phyloP scores from a whole-genome alignment of 2,329 filamentous ascomycete species.

The Curvularia verruculosa region DNA sequence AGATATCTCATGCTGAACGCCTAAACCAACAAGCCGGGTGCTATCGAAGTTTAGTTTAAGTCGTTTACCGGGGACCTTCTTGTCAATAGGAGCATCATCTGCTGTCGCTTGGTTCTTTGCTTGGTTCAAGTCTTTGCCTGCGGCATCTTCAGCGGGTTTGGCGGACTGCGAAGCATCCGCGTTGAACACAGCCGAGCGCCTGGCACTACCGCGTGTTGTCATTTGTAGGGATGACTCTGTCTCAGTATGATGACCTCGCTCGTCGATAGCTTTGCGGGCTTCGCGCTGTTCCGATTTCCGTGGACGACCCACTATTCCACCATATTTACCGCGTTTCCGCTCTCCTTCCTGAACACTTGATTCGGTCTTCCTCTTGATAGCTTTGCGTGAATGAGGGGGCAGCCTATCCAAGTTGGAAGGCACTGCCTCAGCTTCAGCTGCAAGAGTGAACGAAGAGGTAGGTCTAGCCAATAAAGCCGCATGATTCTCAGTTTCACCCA shows the following conservation, averaged over 20 bases:
- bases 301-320: conserved; percentile 24
- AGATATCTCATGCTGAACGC: not conserved
- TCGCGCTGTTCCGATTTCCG: conserved; percentile 17
- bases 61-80: not conserved
- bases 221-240: conserved; percentile 3
- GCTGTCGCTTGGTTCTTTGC: not conserved
- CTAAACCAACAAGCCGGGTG: not conserved
- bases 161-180: not conserved
- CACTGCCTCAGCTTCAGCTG: conserved; percentile 28
- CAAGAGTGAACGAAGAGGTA: conserved; percentile 16
- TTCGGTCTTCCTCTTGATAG: conserved; percentile 30
- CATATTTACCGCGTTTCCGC: conserved; percentile 22
- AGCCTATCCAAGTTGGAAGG: conserved; percentile 29
- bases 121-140: not conserved
- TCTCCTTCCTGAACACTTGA: conserved; percentile 4
- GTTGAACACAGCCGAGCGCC: conserved; percentile 14
- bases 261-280: not conserved
- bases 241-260: not conserved
- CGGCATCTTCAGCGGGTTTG: not conserved
- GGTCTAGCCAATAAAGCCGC: not conserved
- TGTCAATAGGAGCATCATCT: not conserved
- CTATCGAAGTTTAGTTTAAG: not conserved
- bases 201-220: conserved; percentile 22
- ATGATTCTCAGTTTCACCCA: not conserved
- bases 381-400: conserved; percentile 17